A percentile compares a stretch with the other conserved stretches of the same genome.
These are phyloP conservation scores for Ustilago vetiveriae DNA, from an alignment of 1,284 basidiomycete species.

Conservation along the genomic window DNA sequence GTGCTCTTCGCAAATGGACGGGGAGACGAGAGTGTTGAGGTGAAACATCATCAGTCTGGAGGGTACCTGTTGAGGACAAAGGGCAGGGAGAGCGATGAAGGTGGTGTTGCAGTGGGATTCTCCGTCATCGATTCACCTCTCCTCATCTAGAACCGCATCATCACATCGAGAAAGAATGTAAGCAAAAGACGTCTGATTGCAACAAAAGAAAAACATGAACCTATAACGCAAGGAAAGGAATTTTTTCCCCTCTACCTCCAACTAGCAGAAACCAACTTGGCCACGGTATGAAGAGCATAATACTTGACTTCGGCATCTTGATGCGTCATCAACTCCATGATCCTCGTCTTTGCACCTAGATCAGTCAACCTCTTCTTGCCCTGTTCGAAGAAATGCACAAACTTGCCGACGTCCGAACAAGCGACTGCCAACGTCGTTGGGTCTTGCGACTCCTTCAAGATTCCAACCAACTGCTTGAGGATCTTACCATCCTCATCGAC, in stretches of 20 bases:
- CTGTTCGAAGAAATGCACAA: slow-evolving; percentile 59
- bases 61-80: slow-evolving; percentile 94
- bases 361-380: slow-evolving; percentile 74
- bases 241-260: slow-evolving; percentile 54
- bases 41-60: slow-evolving; percentile 73
- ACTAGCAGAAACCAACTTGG: slow-evolving; percentile 58
- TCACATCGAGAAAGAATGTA: too few relatives aligned
- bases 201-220: slow-evolving; percentile 1
- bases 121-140: slow-evolving; percentile 84
- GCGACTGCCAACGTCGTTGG: slow-evolving; percentile 58
- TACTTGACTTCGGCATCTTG: slow-evolving; percentile 88
- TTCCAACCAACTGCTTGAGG: slow-evolving; percentile 84
- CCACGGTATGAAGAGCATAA: slow-evolving; percentile 74
- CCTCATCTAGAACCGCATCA: slow-evolving; percentile 74
- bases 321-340: slow-evolving; percentile 95
- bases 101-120: slow-evolving; percentile 91
- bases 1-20: slow-evolving; percentile 74
- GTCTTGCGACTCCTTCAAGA: slow-evolving; percentile 44
- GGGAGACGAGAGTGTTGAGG: slow-evolving; percentile 50
- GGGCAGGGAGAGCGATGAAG: slow-evolving; percentile 89
- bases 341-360: slow-evolving; percentile 84
- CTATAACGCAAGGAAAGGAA: too few relatives aligned
- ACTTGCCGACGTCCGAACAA: slow-evolving; percentile 60
- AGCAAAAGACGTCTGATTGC: neutral
- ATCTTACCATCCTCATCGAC: slow-evolving; percentile 92